Conservation (phyloP, 257 asterid genomes). For the Nicotiana benthamiana region DNA sequence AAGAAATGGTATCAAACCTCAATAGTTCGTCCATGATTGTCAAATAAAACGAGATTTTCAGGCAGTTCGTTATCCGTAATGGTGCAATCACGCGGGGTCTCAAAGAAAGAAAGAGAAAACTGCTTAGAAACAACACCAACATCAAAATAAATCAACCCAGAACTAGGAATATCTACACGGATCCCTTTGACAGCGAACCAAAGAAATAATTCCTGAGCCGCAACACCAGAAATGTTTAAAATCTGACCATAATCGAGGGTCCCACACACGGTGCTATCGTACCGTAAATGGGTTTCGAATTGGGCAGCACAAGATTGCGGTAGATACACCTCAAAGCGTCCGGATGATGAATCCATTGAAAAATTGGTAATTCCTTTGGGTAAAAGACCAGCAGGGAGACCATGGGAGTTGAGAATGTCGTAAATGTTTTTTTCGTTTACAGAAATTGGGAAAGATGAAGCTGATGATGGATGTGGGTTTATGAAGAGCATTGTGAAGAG, state of each 20-base stretch:
- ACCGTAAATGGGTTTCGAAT: conserved; percentile 66
- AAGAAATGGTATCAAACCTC: conserved; percentile 33
- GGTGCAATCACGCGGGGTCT: conserved; percentile 67
- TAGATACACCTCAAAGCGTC: conserved; percentile 47
- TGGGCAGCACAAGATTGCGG: conserved; percentile 60
- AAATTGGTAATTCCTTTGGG: conserved; percentile 60
- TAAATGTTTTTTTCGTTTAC: conserved; percentile 15
- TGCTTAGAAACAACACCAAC: conserved; percentile 79
- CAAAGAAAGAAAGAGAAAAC: conserved; percentile 68
- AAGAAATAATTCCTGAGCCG: conserved; percentile 72
- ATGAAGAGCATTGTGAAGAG: conserved; percentile 5
- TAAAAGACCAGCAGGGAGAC: conserved; percentile 66
- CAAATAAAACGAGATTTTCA: conserved; percentile 19
- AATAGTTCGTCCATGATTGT: conserved; percentile 13
- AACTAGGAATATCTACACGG: conserved; percentile 72
- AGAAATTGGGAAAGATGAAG: background rate
- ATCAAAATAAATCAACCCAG: conserved; percentile 89
- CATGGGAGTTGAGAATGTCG: conserved; percentile 46
- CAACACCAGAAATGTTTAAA: conserved; percentile 51
- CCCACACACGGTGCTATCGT: conserved; percentile 55
- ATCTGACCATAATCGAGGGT: conserved; percentile 39
- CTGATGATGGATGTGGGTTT: conserved; percentile 3
- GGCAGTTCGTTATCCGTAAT: conserved; percentile 12
- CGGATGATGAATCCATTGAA: conserved; percentile 41
- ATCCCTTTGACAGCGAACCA: conserved; percentile 80